phyloP scores from a whole-genome alignment of 116 monocot species.

The Dioscorea cayenensis region DNA sequence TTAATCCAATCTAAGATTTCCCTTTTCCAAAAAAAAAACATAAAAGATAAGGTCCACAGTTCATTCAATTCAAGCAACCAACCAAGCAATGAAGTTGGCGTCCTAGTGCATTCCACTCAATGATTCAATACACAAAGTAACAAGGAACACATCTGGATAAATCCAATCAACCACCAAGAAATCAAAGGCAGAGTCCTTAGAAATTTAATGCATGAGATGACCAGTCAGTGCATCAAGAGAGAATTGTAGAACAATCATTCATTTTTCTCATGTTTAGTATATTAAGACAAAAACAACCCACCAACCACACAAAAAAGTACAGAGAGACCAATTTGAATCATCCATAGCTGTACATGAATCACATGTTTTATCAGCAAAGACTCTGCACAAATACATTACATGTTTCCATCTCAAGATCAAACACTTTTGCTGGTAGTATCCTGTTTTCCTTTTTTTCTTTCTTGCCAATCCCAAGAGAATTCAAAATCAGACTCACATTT shows the following conservation, averaged over 20 bases:
- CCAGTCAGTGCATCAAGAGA: too few species aligned
- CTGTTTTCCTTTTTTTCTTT: neutral
- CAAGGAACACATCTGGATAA: too few species aligned
- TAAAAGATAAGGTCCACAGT: too few species aligned
- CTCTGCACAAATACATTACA: neutral
- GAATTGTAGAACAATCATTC: neutral
- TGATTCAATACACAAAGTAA: too few species aligned
- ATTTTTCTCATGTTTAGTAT: neutral
- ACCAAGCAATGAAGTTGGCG: too few species aligned
- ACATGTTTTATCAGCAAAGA: neutral
- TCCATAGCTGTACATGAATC: conserved; percentile 4
- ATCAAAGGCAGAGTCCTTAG: too few species aligned
- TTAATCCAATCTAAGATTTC: too few species aligned
- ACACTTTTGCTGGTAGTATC: neutral
- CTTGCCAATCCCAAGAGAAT: neutral
- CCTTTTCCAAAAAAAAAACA: too few species aligned
- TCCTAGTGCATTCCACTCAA: too few species aligned
- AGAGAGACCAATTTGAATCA: neutral
- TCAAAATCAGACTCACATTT: neutral
- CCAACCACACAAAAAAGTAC: neutral
- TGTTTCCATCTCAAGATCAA: neutral
- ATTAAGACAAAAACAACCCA: neutral
- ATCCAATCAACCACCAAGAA: too few species aligned
- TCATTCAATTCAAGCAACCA: too few species aligned
- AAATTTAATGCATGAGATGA: too few species aligned